Base-by-base conservation (phyloP, 2,329 filamentous ascomycete species). In the Colletotrichum agaves region DNA sequence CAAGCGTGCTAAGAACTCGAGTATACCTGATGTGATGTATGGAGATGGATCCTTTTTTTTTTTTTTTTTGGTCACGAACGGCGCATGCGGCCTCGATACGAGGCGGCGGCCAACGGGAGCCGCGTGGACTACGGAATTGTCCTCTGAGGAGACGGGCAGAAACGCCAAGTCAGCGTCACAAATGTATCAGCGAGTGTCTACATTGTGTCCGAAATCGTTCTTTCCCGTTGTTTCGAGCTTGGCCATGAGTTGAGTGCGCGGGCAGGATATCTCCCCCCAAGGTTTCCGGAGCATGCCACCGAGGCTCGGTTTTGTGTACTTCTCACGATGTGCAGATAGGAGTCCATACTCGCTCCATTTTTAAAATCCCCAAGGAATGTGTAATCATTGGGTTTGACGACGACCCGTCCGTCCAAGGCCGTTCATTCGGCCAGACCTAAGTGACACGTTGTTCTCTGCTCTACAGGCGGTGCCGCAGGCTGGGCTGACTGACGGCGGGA, bases 51-150 rank as follows among this genome's bases (percentile, higher is more conserved):
- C n/a, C n/a, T n/a, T n/a, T n/a, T n/a, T n/a, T n/a, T n/a, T n/a
- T n/a, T n/a, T n/a, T n/a, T n/a, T n/a, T n/a, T n/a, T n/a, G n/a
- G n/a, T n/a, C n/a, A 53, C 58, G 35, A 61, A 41, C 21, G 7
- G 46, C 21, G 23, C 57, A 60, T 49, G 58, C 35, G 46, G 46
- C 17, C 47, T 31, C 46, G 15, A 53, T 61, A 53, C 58, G 58
- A 61, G 58, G 21, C n/a, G 37, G 19, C 21, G 46, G 31, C 58
- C 58, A 53, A 61, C 35, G 10, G 58, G 41, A 46, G 17, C 13
- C 46, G 31, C 58, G 58, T 53, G 44, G 21, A 27, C 4, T n/a
- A 43, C 12, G 39, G 23, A 23, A 50, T 11, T 46, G 27, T 58
- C 55, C 17, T 39, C 39, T 39, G 35, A 23, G 43, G 27, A 21